phyloP scores from a whole-genome alignment of 2,329 filamentous ascomycete species.

The Ceratocystis cubensis region DNA sequence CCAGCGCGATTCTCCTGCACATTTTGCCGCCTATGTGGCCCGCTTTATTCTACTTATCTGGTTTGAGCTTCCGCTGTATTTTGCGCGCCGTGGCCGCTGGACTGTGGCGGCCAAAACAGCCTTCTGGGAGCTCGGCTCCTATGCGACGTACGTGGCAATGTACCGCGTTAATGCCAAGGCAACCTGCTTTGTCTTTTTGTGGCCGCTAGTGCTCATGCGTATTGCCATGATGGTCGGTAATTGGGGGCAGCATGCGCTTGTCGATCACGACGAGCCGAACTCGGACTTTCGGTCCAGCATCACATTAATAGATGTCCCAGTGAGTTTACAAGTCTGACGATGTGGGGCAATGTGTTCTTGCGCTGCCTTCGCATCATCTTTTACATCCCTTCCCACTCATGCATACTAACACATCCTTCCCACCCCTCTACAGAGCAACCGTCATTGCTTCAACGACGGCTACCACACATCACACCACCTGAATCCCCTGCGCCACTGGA shows the following conservation, averaged over 20 bases:
- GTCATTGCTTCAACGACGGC: conserved; percentile 71
- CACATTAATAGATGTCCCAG: conserved; percentile 64
- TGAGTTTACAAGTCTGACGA: conserved; percentile 32
- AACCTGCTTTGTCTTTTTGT: conserved; percentile 50
- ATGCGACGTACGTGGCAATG: conserved; percentile 39
- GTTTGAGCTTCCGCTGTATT: conserved; percentile 64
- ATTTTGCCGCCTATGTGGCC: conserved; percentile 60
- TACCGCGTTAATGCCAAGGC: conserved; percentile 42
- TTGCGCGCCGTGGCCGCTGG: conserved; percentile 48
- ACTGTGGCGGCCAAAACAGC: conserved; percentile 42
- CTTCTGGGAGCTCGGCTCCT: conserved; percentile 49
- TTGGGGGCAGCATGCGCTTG: conserved; percentile 74
- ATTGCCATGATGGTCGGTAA: conserved; percentile 69
- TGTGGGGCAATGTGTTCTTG: background rate
- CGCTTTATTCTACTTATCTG: conserved; percentile 64
- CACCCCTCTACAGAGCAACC: conserved; percentile 49
- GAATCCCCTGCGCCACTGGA: conserved; percentile 68
- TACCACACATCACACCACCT: conserved; percentile 74
- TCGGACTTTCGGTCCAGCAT: conserved; percentile 71
- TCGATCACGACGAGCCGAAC: conserved; percentile 60
- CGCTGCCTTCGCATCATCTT: background rate
- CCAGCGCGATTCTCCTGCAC: conserved; percentile 52
- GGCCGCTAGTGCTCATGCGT: conserved; percentile 55
- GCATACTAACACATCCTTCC: background rate
- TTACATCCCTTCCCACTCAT: background rate